Evolutionary conservation across 495 filamentous ascomycete species (phyloP).

Genomic region (Xanthoparmelia taractica): DNA sequence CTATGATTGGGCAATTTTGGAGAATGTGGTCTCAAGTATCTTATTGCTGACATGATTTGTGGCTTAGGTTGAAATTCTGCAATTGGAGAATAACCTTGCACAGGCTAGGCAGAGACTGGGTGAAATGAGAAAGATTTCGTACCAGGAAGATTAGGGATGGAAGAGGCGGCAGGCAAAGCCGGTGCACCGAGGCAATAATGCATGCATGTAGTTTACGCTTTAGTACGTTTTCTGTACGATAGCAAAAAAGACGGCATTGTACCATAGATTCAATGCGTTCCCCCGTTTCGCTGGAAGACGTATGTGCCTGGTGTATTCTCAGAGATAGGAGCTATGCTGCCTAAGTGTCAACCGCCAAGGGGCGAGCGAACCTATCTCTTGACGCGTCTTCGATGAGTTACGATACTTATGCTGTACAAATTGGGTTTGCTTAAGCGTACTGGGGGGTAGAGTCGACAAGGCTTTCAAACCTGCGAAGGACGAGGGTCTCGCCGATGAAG

Average conservation of each 20-base stretch:
- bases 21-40: not conserved
- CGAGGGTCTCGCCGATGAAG: not conserved
- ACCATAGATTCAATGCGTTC: not conserved
- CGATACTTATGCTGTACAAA: not conserved
- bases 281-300: not conserved
- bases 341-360: not conserved
- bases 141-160: conserved; percentile 64
- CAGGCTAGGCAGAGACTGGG: conserved; percentile 76
- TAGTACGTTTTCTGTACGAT: not conserved
- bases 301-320: not conserved
- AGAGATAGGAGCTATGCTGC: not conserved
- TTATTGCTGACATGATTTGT: conserved; percentile 2
- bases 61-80: conserved; percentile 90
- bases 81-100: conserved; percentile 83
- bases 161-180: not conserved
- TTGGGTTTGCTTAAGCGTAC: not conserved
- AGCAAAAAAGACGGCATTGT: not conserved
- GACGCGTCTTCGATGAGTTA: not conserved
- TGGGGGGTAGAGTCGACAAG: not conserved
- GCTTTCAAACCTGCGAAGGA: not conserved
- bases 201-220: not conserved
- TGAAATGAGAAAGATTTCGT: conserved; percentile 98
- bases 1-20: not conserved
- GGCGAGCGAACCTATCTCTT: not conserved
- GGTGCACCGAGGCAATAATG: not conserved